Base-by-base conservation (phyloP, 1,284 basidiomycete genomes). In the Cryptococcus maquisensis region DNA sequence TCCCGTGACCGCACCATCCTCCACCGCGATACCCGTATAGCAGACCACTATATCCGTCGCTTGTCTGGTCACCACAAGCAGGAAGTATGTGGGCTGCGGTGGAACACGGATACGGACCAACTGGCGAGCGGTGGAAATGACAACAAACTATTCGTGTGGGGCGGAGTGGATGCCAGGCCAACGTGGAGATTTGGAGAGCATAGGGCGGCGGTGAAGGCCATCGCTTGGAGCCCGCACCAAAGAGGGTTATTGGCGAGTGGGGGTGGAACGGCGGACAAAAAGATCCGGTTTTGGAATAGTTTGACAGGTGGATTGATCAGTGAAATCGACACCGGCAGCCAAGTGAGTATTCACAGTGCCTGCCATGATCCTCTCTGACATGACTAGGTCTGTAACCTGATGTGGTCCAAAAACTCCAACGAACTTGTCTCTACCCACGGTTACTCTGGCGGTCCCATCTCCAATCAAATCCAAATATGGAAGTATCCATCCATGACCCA, bases 401-500 rank as follows among this genome's bases (percentile, higher is more conserved):
- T 92, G 63, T 98, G 94, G 93, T 95, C 91, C 4, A 81, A 88
- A 52, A 96, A 90, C 23, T 93, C 93, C 16, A 95, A 98, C 70
- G 95, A 98, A 77, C 83, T 98, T 36, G 93, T 98, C 35, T 96
- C 92, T 13, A 98, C 95, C 2, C 95, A 98, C 68, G 95, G 96
- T 1, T 98, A 94, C 79, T 95, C 91, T 20, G 89, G 86, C 6
- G 92, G 90, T 3, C 86, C 89, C 0, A 86, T 94, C 5, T 93
- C 97, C 74, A 98, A 98, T 76, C 95, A 98, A 75, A 95, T 98
- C 53, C 94, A 92, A 69, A 90, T 98, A 62, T 98, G 95, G 95
- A 88, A 88, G 69, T 98, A 98, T 75, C 96, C 95, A 0, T 86
- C 86, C 9, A 81, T 95, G 74, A 86, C 88, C 56, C 93, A 93